phyloP scores from a whole-genome alignment of 306 rosid genomes.

The Malus domestica region ASM211411v1 NC_041801.1:9243501-9244000 shows the following conservation, averaged over 20 bases:
- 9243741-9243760: not conserved
- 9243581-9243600: not conserved
- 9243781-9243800: not conserved
- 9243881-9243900: not conserved
- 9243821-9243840: not conserved
- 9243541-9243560: constrained; percentile 92
- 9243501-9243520: constrained; percentile 89
- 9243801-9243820: not conserved
- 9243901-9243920: not conserved
- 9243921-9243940: not conserved
- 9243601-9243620: not conserved
- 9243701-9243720: not conserved
- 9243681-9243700: not conserved
- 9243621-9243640: not conserved
- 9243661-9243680: not conserved
- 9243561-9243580: not conserved
- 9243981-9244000: constrained; percentile 2
- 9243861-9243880: not conserved
- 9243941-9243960: not conserved
- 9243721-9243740: not conserved
- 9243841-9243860: not conserved
- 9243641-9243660: not conserved
- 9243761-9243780: not conserved
- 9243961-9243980: not conserved
- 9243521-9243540: constrained; percentile 76